phyloP scores from a whole-genome alignment of 345 rosid genomes.

The Turritis glabra region DNA sequence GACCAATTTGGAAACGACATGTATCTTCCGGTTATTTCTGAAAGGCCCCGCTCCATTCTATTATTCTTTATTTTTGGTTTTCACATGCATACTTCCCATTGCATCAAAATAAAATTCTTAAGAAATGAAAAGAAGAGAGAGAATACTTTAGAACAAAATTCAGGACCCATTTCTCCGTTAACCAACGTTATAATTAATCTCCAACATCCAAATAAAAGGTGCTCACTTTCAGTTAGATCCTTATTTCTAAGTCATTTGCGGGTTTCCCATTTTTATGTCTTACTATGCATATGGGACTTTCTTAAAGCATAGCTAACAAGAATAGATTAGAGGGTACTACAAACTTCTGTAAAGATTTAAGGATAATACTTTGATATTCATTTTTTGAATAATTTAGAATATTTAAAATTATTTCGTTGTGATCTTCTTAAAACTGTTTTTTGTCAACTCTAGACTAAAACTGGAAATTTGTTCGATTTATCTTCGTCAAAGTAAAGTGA shows the following conservation, averaged over 20 bases:
- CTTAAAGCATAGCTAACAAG: neutral
- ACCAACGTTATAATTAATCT: neutral
- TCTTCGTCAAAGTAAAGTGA: neutral
- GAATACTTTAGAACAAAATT: too few species aligned
- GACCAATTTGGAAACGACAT: neutral
- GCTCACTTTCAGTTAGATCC: neutral
- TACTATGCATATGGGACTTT: neutral
- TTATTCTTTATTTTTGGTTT: neutral
- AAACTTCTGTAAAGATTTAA: neutral
- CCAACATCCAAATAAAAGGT: neutral
- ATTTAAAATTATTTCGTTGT: neutral
- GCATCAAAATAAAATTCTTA: neutral
- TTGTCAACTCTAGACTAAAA: neutral
- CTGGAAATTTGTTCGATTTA: neutral
- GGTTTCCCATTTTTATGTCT: neutral
- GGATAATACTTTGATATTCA: neutral
- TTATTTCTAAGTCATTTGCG: neutral
- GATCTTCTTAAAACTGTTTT: neutral
- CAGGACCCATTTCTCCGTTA: too few species aligned
- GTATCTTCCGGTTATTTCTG: neutral
- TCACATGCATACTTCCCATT: neutral
- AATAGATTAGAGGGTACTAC: neutral
- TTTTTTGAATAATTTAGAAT: neutral
- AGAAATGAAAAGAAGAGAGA: too few species aligned
- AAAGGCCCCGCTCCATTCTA: neutral